These are phyloP conservation scores for Carpinus fangiana DNA, from an alignment of 306 rosid genomes.

Conservation along the genomic window DNA sequence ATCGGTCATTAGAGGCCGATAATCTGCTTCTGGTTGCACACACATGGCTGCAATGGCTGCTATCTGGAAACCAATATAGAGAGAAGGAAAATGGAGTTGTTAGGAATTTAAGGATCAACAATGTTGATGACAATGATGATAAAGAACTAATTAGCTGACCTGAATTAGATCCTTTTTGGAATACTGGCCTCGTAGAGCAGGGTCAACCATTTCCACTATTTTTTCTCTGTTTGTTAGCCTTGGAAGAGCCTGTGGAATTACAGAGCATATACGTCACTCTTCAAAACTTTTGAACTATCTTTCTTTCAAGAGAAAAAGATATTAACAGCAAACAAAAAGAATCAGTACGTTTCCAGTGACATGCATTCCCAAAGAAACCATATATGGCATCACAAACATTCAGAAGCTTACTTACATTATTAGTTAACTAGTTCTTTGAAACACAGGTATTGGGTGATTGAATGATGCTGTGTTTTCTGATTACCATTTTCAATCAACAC, in stretches of 20 bases:
- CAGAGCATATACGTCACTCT: background rate
- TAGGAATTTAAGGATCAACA: conserved; percentile 7
- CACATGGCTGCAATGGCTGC: conserved; percentile 99
- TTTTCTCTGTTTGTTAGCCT: conserved; percentile 84
- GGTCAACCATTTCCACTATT: conserved; percentile 84
- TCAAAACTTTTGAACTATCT: background rate
- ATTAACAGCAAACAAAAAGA: background rate
- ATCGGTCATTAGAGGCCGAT: conserved; percentile 91
- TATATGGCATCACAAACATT: background rate
- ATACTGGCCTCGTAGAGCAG: conserved; percentile 71
- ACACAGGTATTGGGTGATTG: background rate
- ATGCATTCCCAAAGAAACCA: no score
- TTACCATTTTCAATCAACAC: background rate
- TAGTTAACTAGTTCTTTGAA: background rate
- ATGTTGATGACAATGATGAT: conserved; percentile 2
- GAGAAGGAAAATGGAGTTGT: conserved; percentile 13
- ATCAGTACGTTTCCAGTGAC: no score
- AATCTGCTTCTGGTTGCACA: conserved; percentile 95
- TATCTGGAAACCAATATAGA: conserved; percentile 38
- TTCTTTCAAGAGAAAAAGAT: background rate
- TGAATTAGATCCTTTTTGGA: conserved; percentile 90
- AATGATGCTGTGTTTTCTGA: background rate
- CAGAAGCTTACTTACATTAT: background rate
- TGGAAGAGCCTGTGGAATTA: conserved; percentile 80
- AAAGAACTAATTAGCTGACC: conserved; percentile 38